phyloP scores from a whole-genome alignment of 2,329 filamentous ascomycete species.

The Biscogniauxia marginata region DNA sequence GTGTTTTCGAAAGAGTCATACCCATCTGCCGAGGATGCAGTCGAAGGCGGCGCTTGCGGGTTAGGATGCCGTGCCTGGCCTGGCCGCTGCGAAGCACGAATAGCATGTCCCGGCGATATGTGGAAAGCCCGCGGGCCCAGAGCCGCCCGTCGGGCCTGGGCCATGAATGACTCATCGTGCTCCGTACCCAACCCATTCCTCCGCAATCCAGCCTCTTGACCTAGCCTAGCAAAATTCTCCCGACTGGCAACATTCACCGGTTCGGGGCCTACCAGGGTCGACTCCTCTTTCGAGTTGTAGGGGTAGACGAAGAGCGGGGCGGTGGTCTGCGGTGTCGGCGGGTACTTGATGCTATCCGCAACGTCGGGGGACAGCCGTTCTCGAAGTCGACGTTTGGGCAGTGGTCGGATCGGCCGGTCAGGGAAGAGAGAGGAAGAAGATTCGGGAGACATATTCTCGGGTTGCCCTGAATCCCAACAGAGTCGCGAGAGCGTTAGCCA shows the following conservation, averaged over 20 bases:
- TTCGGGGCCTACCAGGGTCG: slow-evolving; percentile 33
- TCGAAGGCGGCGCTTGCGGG: slow-evolving; percentile 62
- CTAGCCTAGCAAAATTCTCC: slow-evolving; percentile 31
- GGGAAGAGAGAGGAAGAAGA: slow-evolving; percentile 78
- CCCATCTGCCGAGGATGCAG: slow-evolving; percentile 72
- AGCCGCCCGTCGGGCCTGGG: slow-evolving; percentile 24
- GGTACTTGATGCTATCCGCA: slow-evolving; percentile 78
- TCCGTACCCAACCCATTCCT: slow-evolving; percentile 25
- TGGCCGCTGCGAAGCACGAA: slow-evolving; percentile 43
- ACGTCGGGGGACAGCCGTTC: slow-evolving; percentile 84
- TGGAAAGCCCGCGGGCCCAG: slow-evolving; percentile 46
- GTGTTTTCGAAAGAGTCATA: slow-evolving; percentile 98
- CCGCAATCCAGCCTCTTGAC: slow-evolving; percentile 37
- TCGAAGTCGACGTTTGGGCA: slow-evolving; percentile 85
- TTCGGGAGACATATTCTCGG: slow-evolving; percentile 65
- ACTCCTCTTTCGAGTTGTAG: slow-evolving; percentile 53
- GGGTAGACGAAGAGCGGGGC: slow-evolving; percentile 77
- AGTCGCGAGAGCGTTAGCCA: slow-evolving; percentile 33
- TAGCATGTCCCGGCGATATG: slow-evolving; percentile 44
- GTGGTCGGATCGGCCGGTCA: slow-evolving; percentile 86
- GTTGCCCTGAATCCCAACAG: slow-evolving; percentile 38
- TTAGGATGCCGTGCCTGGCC: slow-evolving; percentile 46
- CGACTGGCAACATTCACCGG: slow-evolving; percentile 24
- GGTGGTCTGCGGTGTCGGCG: slow-evolving; percentile 68
- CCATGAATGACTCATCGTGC: slow-evolving; percentile 23